These are phyloP conservation scores for Tylopilus plumbeoviolaceoides DNA, from an alignment of 768 basidiomycete genomes.

Conservation along the genomic window DNA sequence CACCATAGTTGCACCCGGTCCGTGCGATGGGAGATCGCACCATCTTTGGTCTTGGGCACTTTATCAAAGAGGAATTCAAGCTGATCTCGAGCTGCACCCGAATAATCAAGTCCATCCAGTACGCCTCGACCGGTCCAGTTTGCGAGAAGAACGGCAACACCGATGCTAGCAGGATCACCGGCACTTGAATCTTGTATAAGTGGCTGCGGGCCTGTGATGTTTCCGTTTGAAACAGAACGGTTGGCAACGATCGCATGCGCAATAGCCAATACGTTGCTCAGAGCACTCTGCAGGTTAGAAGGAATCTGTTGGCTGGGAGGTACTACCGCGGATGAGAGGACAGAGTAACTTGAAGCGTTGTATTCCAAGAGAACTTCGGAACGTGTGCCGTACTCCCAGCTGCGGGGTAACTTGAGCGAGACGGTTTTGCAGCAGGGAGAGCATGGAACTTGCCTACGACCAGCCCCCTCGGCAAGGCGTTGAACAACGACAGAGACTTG, in stretches of 20 bases:
- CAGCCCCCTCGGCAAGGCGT: slow-evolving; percentile 39
- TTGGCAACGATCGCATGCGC: slow-evolving; percentile 46
- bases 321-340: slow-evolving; percentile 31
- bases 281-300: slow-evolving; percentile 23
- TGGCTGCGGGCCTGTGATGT: slow-evolving; percentile 49
- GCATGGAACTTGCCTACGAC: slow-evolving; percentile 33
- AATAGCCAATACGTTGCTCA: slow-evolving; percentile 57
- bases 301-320: slow-evolving; percentile 27
- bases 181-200: slow-evolving; percentile 59
- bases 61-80: slow-evolving; percentile 54
- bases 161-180: slow-evolving; percentile 77
- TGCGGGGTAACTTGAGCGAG: slow-evolving; percentile 14
- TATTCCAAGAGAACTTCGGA: slow-evolving; percentile 50
- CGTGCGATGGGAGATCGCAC: slow-evolving; percentile 77
- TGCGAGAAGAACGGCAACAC: slow-evolving; percentile 62
- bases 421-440: not conserved
- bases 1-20: slow-evolving; percentile 72
- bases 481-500: slow-evolving; percentile 36
- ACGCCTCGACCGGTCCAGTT: slow-evolving; percentile 43
- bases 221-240: slow-evolving; percentile 40
- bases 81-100: slow-evolving; percentile 61
- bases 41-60: slow-evolving; percentile 63
- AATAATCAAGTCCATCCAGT: slow-evolving; percentile 49
- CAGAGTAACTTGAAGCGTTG: slow-evolving; percentile 43
- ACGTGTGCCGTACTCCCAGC: slow-evolving; percentile 54